Percentiles rank a stretch among this genome's conserved stretches.
phyloP scores from a whole-genome alignment of 352 stramenopile genomes.

The Blastocystis sp. region DNA sequence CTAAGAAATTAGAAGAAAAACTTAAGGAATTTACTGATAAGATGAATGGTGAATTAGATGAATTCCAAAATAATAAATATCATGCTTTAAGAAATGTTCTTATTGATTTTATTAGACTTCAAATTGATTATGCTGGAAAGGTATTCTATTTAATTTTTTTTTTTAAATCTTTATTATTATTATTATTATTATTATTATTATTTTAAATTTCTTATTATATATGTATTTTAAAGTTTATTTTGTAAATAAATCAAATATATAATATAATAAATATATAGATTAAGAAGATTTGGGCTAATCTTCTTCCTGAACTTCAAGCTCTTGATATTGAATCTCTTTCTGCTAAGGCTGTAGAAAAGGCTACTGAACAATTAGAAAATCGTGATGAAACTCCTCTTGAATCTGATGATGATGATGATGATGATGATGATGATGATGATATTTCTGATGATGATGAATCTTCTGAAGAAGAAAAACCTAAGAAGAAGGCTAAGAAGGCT shows the following conservation, averaged over 20 bases:
- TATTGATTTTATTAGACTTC: constrained; percentile 5
- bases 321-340: background rate
- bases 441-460: background rate
- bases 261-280: constrained; percentile 24
- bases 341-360: background rate
- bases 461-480: background rate
- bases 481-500: constrained; percentile 21
- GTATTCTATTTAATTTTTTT: no score
- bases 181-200: no score
- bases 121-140: constrained; percentile 6
- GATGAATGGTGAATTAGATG: constrained; percentile 11
- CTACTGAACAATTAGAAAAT: background rate
- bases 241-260: no score
- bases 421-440: background rate
- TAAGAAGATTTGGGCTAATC: constrained; percentile 17
- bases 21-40: constrained; percentile 29
- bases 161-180: no score
- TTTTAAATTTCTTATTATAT: no score
- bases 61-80: constrained; percentile 18
- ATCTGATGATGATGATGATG: constrained; percentile 1
- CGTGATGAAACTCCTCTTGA: constrained; percentile 1
- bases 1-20: constrained; percentile 29
- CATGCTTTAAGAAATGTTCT: background rate
- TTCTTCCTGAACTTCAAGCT: constrained; percentile 1
- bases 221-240: no score